Evolutionary conservation across 495 filamentous ascomycete species (phyloP), one percentile per base, ranked within the genome.

Genomic region (Trichoderma reesei): DNA sequence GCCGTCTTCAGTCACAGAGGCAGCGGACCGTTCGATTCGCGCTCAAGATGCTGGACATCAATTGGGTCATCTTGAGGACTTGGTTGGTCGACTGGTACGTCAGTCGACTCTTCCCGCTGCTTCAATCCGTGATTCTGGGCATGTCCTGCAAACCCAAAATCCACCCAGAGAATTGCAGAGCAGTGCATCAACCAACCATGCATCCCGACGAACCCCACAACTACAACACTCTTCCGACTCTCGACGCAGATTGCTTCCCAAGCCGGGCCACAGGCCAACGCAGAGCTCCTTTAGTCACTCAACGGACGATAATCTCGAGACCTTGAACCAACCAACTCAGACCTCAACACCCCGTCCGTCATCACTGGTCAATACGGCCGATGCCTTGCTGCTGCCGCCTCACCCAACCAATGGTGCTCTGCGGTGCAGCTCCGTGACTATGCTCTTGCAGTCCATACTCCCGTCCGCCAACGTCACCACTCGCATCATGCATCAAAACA

Each of bases 401-500:
- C 6, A 31, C 34, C 51, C 51, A 10, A 56, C 26, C 20, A 56
- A 14, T 3, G 51, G 51, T 0, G 33, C 51, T 3, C 31, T 33
- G 3, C 33, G 42, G 41, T 37, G 5, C 62, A 36, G 56, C 16
- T 54, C 62, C 1, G 13, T 64, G 44, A 56, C 31, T 38, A 31
- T 64, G 11, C 26, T 64, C 3, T n/a, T 64, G 31, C 20, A 64
- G 39, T 64, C 62, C 14, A 37, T 56, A 44, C 44, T 64, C 16
- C 62, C 62, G 31, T 37, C 62, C 3, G 44, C n/a, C 26, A 64
- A 4, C 14, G 11, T 54, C 33, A 54, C 41, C 18, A n/a, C 61
- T 20, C 37, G 46, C 65, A 8, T 41, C 63, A 26, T 56, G 51
- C 51, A 56, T 5, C 51, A 34, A 5, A 56, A 56, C 51, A 56